These are phyloP conservation scores for Chrysophaeum taylorii DNA, from an alignment of 352 stramenopile species.

Conservation along the genomic window DNA sequence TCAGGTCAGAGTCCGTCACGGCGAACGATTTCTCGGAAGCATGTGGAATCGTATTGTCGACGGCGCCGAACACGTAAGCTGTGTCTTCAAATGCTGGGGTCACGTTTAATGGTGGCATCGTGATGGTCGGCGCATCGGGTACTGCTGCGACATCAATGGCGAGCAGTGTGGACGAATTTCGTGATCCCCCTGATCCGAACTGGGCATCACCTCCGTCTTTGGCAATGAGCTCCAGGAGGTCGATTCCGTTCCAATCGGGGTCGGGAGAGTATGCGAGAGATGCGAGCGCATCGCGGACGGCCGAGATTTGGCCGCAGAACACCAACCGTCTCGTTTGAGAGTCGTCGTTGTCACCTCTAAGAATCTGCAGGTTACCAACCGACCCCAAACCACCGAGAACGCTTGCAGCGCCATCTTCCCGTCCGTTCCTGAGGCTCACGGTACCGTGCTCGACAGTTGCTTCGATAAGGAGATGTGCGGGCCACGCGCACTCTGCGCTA, in stretches of 20 bases:
- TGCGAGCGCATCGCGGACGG: neutral
- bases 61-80: neutral
- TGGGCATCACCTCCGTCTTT: slow-evolving; percentile 2
- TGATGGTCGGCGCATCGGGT: neutral
- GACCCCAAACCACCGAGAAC: neutral
- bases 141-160: neutral
- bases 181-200: neutral
- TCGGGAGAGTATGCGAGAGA: neutral
- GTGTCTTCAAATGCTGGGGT: neutral
- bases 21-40: neutral
- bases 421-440: neutral
- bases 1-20: neutral
- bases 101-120: neutral
- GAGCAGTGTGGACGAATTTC: neutral
- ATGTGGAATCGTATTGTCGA: too few species aligned
- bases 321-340: neutral
- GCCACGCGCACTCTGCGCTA: neutral
- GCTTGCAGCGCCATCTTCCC: neutral
- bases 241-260: slow-evolving; percentile 8
- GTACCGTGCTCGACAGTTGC: neutral
- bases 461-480: neutral
- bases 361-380: neutral
- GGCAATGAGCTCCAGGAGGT: neutral
- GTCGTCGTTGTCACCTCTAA: neutral
- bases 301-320: neutral